Evolutionary conservation across 352 stramenopile species (phyloP).

Genomic region (Phytophthora kernoviae): DNA sequence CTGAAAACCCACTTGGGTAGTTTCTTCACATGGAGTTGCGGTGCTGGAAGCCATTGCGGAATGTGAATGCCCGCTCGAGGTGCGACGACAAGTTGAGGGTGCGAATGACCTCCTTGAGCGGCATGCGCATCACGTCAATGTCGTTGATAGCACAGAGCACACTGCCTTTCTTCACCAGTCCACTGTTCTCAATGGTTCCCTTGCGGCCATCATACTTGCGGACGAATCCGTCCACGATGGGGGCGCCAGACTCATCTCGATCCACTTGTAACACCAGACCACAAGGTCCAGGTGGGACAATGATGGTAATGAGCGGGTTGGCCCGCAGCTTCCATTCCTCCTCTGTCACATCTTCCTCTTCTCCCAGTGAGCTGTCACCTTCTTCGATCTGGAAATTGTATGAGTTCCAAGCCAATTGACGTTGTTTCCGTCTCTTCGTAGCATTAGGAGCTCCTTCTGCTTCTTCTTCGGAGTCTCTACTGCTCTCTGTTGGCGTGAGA

Average conservation of each 20-base stretch:
- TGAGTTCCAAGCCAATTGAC: slow-evolving; percentile 26
- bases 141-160: slow-evolving; percentile 82
- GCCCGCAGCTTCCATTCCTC: slow-evolving; percentile 73
- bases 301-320: slow-evolving; percentile 69
- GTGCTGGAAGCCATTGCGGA: slow-evolving; percentile 50
- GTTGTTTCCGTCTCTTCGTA: slow-evolving; percentile 8
- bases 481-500: slow-evolving; percentile 34
- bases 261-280: slow-evolving; percentile 71
- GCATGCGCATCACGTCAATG: slow-evolving; percentile 69
- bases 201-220: slow-evolving; percentile 66
- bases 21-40: slow-evolving; percentile 40
- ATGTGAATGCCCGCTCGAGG: slow-evolving; percentile 75
- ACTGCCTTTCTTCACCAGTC: slow-evolving; percentile 65
- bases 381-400: slow-evolving; percentile 30
- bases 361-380: slow-evolving; percentile 24
- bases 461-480: slow-evolving; percentile 20
- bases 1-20: background rate
- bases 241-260: slow-evolving; percentile 40
- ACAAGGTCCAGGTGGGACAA: slow-evolving; percentile 73
- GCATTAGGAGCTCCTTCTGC: background rate
- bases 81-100: slow-evolving; percentile 78
- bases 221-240: slow-evolving; percentile 80
- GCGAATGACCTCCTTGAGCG: slow-evolving; percentile 70
- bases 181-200: slow-evolving; percentile 79
- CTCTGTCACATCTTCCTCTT: slow-evolving; percentile 48